phyloP scores from a whole-genome alignment of 1,284 basidiomycete species.

The Puccinia novopanici region DNA sequence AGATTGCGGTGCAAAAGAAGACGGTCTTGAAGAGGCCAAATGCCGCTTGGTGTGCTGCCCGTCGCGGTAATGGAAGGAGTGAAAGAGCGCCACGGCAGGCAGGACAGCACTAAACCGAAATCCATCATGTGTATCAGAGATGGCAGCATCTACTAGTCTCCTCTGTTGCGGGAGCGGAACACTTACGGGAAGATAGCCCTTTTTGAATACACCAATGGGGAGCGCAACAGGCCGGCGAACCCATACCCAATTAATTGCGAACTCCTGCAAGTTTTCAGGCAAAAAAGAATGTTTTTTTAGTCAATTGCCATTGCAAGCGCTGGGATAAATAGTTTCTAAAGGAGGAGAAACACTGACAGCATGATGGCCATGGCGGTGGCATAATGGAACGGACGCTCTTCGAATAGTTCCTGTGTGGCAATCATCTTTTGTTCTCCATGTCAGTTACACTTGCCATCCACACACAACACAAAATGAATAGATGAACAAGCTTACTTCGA shows the following conservation, averaged over 20 bases:
- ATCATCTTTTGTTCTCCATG: constrained; percentile 26
- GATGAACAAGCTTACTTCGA: constrained; percentile 41
- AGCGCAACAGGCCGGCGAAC: constrained; percentile 40
- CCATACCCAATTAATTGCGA: constrained; percentile 47
- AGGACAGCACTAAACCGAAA: constrained; percentile 9
- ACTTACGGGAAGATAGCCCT: constrained; percentile 45
- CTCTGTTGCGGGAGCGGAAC: background rate
- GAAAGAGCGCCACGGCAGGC: constrained; percentile 47
- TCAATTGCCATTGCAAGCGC: background rate
- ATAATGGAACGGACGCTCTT: constrained; percentile 49
- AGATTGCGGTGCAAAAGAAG: constrained; percentile 33
- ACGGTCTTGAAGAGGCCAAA: constrained; percentile 37
- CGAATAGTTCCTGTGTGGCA: constrained; percentile 46
- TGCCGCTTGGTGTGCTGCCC: constrained; percentile 23
- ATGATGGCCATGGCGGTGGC: constrained; percentile 48
- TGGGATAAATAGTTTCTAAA: background rate
- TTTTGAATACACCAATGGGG: constrained; percentile 28
- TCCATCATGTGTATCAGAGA: too few relatives aligned
- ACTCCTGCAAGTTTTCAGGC: constrained; percentile 13
- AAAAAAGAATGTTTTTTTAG: background rate
- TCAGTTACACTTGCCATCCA: background rate
- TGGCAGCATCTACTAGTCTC: too few relatives aligned
- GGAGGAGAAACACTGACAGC: constrained; percentile 15
- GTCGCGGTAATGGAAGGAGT: constrained; percentile 45
- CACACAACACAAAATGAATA: background rate